Evolutionary conservation across 2,329 filamentous ascomycete genomes (phyloP).

Genomic region (Sarocladium kiliense): DNA sequence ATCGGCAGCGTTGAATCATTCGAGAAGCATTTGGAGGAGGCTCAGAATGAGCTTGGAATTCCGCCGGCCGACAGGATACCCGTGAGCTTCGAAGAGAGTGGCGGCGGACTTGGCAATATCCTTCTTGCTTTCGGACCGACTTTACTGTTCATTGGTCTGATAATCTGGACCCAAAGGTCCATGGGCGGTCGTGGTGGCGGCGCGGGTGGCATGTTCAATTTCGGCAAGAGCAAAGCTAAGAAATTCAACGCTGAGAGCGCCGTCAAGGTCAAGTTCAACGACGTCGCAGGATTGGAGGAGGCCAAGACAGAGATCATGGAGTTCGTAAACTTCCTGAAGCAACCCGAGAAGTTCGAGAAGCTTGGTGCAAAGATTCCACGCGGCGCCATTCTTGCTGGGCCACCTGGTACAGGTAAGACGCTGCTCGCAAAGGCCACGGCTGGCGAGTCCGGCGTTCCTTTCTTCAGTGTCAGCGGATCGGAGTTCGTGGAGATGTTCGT

Average conservation of each 20-base stretch:
- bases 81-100: constrained; percentile 78
- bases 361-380: constrained; percentile 97
- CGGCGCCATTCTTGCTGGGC: constrained; percentile 93
- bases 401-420: constrained; percentile 97
- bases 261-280: constrained; percentile 93
- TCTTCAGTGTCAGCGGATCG: constrained; percentile 97
- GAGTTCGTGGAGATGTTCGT: constrained; percentile 99
- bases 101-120: constrained; percentile 68
- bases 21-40: constrained; percentile 80
- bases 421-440: constrained; percentile 95
- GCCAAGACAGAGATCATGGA: constrained; percentile 99
- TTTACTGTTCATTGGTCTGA: constrained; percentile 74
- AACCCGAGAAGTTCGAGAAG: constrained; percentile 86
- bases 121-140: constrained; percentile 80
- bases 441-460: constrained; percentile 92
- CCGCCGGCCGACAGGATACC: constrained; percentile 86
- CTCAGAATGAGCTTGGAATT: constrained; percentile 82
- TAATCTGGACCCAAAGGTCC: constrained; percentile 74
- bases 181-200: constrained; percentile 63
- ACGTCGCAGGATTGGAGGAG: constrained; percentile 97
- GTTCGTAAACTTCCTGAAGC: constrained; percentile 95
- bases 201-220: constrained; percentile 79
- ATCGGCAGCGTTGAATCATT: constrained; percentile 94
- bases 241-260: constrained; percentile 96
- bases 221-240: constrained; percentile 93